Conservation (phyloP, 2,329 filamentous ascomycete species). For the Botrytis aclada region DNA sequence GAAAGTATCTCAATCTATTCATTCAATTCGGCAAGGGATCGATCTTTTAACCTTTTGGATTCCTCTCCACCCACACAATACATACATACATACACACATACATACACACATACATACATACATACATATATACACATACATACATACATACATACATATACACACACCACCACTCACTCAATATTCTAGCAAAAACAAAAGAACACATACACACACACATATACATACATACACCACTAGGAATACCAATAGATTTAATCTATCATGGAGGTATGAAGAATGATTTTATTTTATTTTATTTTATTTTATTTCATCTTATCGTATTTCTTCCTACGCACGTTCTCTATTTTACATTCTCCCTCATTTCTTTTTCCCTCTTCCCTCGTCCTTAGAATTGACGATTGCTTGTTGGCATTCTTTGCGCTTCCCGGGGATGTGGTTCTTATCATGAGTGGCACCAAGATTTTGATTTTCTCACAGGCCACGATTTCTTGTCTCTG, state of each 20-base stretch:
- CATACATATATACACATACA: too few relatives aligned
- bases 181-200: neutral
- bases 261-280: slow-evolving; percentile 28
- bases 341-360: neutral
- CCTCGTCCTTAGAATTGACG: neutral
- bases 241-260: neutral
- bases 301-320: neutral
- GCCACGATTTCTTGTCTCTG: neutral
- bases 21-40: neutral
- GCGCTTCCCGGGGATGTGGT: neutral
- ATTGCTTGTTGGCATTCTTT: neutral
- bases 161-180: neutral
- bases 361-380: neutral
- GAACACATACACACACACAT: neutral
- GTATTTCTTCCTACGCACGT: neutral
- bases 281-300: neutral
- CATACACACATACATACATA: neutral
- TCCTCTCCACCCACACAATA: neutral
- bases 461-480: neutral
- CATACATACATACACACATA: neutral
- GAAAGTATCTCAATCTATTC: neutral
- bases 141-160: too few relatives aligned
- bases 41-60: neutral
- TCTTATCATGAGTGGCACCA: slow-evolving; percentile 3
- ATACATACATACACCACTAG: neutral